These are phyloP conservation scores for Talaromyces rugulosus DNA, from an alignment of 2,329 filamentous ascomycete species.

Conservation along the genomic window DNA sequence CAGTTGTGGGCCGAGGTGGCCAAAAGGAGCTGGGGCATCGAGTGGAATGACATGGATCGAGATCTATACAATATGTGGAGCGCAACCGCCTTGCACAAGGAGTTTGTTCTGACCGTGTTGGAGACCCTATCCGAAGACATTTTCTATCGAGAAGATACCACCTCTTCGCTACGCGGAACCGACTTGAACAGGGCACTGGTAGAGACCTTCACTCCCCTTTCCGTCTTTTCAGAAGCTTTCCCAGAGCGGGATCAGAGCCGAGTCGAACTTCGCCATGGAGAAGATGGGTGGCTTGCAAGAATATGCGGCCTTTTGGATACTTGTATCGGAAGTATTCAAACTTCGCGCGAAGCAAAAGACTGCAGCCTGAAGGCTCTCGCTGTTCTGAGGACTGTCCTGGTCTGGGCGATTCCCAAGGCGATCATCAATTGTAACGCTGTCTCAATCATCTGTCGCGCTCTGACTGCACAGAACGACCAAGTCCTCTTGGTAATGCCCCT, in stretches of 20 bases:
- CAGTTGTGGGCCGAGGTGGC: constrained; percentile 93
- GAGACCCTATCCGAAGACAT: constrained; percentile 93
- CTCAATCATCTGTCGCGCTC: constrained; percentile 63
- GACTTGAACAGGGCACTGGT: constrained; percentile 84
- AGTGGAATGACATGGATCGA: constrained; percentile 93
- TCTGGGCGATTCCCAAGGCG: constrained; percentile 83
- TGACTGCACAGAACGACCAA: constrained; percentile 65
- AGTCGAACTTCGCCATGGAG: constrained; percentile 67
- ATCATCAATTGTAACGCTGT: constrained; percentile 69
- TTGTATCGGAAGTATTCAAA: constrained; percentile 64
- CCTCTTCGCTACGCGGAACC: constrained; percentile 76
- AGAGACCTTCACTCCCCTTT: constrained; percentile 82
- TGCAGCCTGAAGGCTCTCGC: constrained; percentile 74
- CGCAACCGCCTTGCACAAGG: constrained; percentile 62
- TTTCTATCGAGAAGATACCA: constrained; percentile 83
- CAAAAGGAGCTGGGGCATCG: constrained; percentile 85
- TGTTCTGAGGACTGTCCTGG: constrained; percentile 72
- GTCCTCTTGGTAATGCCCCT: constrained; percentile 63
- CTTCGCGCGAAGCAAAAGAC: constrained; percentile 62
- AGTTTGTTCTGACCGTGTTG: constrained; percentile 81
- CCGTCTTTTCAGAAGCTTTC: constrained; percentile 70
- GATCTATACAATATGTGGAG: constrained; percentile 77
- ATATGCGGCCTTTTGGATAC: constrained; percentile 69
- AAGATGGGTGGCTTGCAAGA: constrained; percentile 83
- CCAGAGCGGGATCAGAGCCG: constrained; percentile 63